phyloP scores from a whole-genome alignment of 2,329 filamentous ascomycete genomes.

The Colletotrichum sp. region DNA sequence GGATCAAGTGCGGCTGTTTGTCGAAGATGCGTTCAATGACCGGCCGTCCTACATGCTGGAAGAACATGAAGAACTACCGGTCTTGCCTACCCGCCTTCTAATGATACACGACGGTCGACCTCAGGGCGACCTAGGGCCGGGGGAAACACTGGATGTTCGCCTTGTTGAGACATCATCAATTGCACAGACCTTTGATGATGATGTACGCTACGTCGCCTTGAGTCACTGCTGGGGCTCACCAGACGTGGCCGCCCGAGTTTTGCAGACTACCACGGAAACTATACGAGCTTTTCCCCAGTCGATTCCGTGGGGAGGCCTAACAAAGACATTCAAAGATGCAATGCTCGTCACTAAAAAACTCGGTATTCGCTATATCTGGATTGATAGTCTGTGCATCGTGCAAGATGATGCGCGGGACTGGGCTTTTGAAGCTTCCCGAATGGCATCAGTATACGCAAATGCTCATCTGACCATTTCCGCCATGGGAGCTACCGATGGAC shows the following conservation, averaged over 20 bases:
- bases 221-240: not conserved
- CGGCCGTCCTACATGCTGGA: rapidly evolving
- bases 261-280: not conserved
- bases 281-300: rapidly evolving
- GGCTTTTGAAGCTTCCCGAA: not conserved
- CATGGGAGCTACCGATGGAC: not conserved
- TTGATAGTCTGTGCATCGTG: not conserved
- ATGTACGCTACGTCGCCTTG: not conserved
- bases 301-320: rapidly evolving
- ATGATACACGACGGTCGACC: not conserved
- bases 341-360: rapidly evolving
- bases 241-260: rapidly evolving
- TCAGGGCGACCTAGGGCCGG: not conserved
- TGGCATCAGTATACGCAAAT: not conserved
- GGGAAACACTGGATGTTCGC: rapidly evolving
- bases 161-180: not conserved
- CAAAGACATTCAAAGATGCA: not conserved
- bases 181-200: not conserved
- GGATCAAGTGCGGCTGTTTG: not conserved
- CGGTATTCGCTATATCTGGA: not conserved
- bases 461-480: not conserved
- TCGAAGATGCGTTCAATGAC: rapidly evolving
- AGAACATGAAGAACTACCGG: not conserved
- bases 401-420: not conserved
- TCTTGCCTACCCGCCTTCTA: not conserved